Base-by-base conservation (phyloP, 2,329 filamentous ascomycete genomes). In the Sporothrix protearum region DNA sequence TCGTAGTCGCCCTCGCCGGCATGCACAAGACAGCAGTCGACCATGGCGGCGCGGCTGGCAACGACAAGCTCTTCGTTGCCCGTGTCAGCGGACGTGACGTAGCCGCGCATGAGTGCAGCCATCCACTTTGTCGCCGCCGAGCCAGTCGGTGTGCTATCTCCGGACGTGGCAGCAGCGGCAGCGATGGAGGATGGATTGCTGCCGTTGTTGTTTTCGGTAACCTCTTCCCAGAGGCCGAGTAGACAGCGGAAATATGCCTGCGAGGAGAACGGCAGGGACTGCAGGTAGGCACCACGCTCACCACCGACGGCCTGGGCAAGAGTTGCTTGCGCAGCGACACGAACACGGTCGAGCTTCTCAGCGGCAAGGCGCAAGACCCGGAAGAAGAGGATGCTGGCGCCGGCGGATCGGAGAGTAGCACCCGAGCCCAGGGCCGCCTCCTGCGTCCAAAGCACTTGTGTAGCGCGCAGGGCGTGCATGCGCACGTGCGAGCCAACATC, bases 291-390 rank as follows among this genome's bases (percentile, higher is more conserved):
- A 19, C 45, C 69, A n/a, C 57, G 49, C 22, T 42, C 49, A 14
- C 42, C 39, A 25, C 55, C 63, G 8, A 80, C 74, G n/a, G 82
- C 76, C 61, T 86, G 75, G 4, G 81, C 80, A 61, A 90, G 76
- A 10, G 85, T 84, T 42, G 83, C 80, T 73, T 91, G 88, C 0
- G 90, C 91, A 74, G 88, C 86, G 0, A 87, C 83, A 30, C 96
- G 89, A 22, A 98, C 91, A 74, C 93, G 92, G 79, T 98, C 95
- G 1, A 98, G 85, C 78, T 97, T 97, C 80, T 99, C 96, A 0
- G 92, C 88, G 1, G 93, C 90, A 16, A 98, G 85, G 1, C 94
- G 87, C 42, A 92, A 82, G 1, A 85, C 81, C 36, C 83, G 81
- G 39, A 85, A 81, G 72, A 88, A 84, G 1, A 89, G 78, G 36